These are phyloP conservation scores for Aspergillus sp. DNA, from an alignment of 2,329 filamentous ascomycete genomes.

Conservation along the genomic window DNA sequence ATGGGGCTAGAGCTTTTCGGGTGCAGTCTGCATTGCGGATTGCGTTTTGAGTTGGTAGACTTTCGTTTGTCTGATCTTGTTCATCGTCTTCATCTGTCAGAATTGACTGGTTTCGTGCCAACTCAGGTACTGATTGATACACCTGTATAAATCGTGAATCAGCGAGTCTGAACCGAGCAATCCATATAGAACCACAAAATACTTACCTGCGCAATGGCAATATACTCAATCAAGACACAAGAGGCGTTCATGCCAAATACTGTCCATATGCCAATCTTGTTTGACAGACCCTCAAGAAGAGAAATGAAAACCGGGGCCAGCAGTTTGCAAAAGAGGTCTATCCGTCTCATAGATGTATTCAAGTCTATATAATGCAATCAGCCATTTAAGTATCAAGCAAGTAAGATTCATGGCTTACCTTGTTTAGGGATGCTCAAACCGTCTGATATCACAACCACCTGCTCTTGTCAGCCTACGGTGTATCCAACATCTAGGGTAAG, in stretches of 20 bases:
- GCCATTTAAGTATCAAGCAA: no score
- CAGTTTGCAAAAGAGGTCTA: slow-evolving; percentile 56
- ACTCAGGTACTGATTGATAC: slow-evolving; percentile 14
- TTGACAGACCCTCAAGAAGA: slow-evolving; percentile 40
- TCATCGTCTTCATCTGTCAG: neutral
- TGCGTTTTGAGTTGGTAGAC: no score
- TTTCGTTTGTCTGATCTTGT: neutral
- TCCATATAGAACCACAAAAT: neutral
- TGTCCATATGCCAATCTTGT: slow-evolving; percentile 41
- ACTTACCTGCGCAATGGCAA: slow-evolving; percentile 33
- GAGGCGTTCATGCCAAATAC: slow-evolving; percentile 43
- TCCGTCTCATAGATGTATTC: slow-evolving; percentile 53
- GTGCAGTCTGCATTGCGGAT: neutral
- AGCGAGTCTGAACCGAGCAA: neutral
- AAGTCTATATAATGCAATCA: slow-evolving; percentile 25
- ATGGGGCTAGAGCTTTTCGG: slow-evolving; percentile 10
- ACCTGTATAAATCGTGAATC: slow-evolving; percentile 5
- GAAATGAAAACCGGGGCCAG: slow-evolving; percentile 50
- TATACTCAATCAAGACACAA: slow-evolving; percentile 36
- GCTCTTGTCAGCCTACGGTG: neutral
- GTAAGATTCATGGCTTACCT: slow-evolving; percentile 25
- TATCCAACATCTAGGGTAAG: neutral
- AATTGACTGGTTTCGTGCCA: slow-evolving; percentile 6
- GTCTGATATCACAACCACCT: slow-evolving; percentile 29
- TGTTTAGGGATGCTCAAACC: slow-evolving; percentile 36